Conservation (phyloP, 2,329 filamentous ascomycete species). For the Cercospora brassicicola region DNA sequence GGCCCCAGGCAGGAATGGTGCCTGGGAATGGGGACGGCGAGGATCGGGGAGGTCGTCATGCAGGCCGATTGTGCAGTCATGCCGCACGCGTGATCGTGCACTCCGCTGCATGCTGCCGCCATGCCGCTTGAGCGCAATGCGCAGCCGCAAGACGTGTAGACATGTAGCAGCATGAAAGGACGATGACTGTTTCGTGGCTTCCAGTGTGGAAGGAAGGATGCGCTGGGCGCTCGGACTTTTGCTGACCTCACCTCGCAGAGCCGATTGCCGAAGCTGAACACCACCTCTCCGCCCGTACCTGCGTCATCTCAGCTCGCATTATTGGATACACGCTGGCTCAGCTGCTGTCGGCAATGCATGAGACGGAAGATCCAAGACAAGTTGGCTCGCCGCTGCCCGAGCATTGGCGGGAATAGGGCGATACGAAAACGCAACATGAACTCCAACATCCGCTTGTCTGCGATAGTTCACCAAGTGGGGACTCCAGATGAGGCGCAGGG, state of each 20-base stretch:
- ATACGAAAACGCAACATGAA: neutral
- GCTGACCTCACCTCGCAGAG: constrained; percentile 4
- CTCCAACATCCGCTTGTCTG: neutral
- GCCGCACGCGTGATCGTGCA: constrained; percentile 1
- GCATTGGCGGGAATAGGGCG: neutral
- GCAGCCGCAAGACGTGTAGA: neutral
- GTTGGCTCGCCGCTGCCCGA: neutral
- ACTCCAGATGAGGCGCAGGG: neutral
- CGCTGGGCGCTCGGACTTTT: neutral
- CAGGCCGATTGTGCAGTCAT: constrained; percentile 6
- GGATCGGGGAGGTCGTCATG: constrained; percentile 3
- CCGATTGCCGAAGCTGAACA: neutral
- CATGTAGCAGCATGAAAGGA: neutral
- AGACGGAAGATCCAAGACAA: neutral
- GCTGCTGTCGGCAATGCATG: neutral
- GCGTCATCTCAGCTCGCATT: neutral
- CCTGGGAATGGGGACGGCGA: neutral
- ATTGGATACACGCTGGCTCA: neutral
- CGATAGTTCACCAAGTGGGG: neutral
- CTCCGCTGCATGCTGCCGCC: neutral
- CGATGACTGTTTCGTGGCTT: neutral
- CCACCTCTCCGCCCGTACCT: neutral
- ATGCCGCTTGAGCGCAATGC: neutral
- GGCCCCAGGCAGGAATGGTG: neutral
- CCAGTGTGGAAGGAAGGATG: neutral